Conservation (phyloP, 306 rosid species). For the Spatholobus suberectus region DNA sequence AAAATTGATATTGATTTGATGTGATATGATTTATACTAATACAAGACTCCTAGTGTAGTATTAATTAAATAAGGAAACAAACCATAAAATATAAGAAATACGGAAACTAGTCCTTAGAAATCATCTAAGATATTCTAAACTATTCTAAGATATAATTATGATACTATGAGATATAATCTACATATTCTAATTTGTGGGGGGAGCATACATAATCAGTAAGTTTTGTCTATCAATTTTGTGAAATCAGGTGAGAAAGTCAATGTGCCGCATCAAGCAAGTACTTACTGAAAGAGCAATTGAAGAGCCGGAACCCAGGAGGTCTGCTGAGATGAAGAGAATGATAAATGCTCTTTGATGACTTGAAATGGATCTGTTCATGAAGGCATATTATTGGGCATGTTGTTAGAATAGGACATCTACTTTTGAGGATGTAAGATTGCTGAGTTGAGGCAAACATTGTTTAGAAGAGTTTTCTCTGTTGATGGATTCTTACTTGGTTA, state of each 20-base stretch:
- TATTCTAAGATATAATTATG: too few relatives aligned
- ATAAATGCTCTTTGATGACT: too few relatives aligned
- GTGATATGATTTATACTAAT: background rate
- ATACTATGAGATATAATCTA: too few relatives aligned
- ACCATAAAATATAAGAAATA: too few relatives aligned
- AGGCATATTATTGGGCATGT: constrained; percentile 26
- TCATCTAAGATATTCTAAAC: too few relatives aligned
- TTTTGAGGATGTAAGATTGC: constrained; percentile 30
- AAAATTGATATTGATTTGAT: too few relatives aligned
- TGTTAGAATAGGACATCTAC: constrained; percentile 25
- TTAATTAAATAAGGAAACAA: too few relatives aligned
- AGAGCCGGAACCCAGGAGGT: constrained; percentile 84
- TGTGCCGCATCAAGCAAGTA: constrained; percentile 94
- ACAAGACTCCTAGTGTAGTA: too few relatives aligned
- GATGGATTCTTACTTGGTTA: constrained; percentile 18
- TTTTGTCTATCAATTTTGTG: constrained; percentile 12
- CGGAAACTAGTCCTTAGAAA: too few relatives aligned
- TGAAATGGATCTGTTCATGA: background rate
- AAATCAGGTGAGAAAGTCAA: constrained; percentile 86
- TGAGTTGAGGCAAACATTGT: constrained; percentile 13
- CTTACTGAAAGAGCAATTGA: constrained; percentile 90
- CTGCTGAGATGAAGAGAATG: constrained; percentile 95
- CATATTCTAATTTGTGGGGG: background rate
- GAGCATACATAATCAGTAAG: too few relatives aligned
- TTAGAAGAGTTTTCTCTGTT: background rate